phyloP scores from a whole-genome alignment of 345 rosid species.

The Pistacia integerrima region DNA sequence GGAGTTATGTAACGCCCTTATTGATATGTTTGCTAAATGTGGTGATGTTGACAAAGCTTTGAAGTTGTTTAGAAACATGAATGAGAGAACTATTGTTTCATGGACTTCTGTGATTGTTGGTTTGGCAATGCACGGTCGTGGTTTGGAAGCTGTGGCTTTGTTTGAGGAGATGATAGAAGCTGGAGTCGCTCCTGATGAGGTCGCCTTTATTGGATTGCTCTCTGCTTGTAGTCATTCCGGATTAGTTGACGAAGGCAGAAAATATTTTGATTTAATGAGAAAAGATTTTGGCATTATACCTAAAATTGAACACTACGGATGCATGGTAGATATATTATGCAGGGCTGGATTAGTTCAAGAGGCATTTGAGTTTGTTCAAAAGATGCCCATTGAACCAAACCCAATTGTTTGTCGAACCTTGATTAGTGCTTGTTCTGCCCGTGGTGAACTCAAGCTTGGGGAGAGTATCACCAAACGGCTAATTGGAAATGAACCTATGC shows the following conservation, averaged over 20 bases:
- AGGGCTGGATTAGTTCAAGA: conserved; percentile 49
- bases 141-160: conserved; percentile 49
- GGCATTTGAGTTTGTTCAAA: conserved; percentile 43
- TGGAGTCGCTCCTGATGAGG: conserved; percentile 50
- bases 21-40: conserved; percentile 61
- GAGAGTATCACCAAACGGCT: conserved; percentile 43
- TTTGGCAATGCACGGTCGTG: conserved; percentile 62
- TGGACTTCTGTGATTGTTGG: conserved; percentile 66
- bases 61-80: conserved; percentile 49
- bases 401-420: conserved; percentile 49
- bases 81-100: conserved; percentile 43
- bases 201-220: conserved; percentile 53
- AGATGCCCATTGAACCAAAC: conserved; percentile 56
- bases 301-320: conserved; percentile 51
- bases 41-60: conserved; percentile 58
- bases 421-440: conserved; percentile 45
- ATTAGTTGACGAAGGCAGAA: conserved; percentile 44
- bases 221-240: conserved; percentile 55
- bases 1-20: conserved; percentile 49
- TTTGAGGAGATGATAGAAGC: conserved; percentile 48
- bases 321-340: conserved; percentile 56
- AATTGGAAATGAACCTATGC: conserved; percentile 42
- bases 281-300: conserved; percentile 45
- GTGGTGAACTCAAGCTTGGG: conserved; percentile 47
- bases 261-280: conserved; percentile 44